Evolutionary conservation across 495 filamentous ascomycete genomes (phyloP).

Genomic region (Xylaria telfairii): DNA sequence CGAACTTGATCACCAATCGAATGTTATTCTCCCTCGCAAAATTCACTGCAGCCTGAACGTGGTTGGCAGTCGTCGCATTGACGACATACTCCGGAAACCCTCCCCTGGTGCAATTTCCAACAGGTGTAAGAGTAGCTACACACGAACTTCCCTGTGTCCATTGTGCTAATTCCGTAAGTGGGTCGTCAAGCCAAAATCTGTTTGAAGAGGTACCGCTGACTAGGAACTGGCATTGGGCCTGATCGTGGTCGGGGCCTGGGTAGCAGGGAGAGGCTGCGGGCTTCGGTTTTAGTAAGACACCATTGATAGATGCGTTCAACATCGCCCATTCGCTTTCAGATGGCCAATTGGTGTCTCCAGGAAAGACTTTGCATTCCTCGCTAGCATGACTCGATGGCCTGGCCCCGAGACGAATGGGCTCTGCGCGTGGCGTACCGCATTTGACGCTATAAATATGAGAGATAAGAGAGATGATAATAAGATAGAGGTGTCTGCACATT

Average conservation of each 20-base stretch:
- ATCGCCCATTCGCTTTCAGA: conserved; percentile 47
- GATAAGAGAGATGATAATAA: background rate
- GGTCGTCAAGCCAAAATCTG: conserved; percentile 47
- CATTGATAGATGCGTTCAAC: conserved; percentile 53
- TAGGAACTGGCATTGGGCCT: conserved; percentile 45
- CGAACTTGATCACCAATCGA: conserved; percentile 64
- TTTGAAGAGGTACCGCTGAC: conserved; percentile 32
- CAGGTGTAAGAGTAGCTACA: conserved; percentile 30
- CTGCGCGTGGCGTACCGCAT: background rate
- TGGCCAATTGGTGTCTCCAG: conserved; percentile 58
- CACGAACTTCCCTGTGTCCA: conserved; percentile 51
- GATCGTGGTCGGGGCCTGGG: conserved; percentile 51
- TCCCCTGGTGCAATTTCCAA: conserved; percentile 57
- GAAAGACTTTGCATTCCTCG: conserved; percentile 57
- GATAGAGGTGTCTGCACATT: background rate
- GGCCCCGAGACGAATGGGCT: background rate
- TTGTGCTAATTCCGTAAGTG: conserved; percentile 40
- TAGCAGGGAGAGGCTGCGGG: conserved; percentile 62
- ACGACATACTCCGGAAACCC: conserved; percentile 65
- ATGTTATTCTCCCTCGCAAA: conserved; percentile 65
- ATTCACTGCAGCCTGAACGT: conserved; percentile 63
- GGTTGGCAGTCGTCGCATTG: conserved; percentile 57
- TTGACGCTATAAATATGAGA: background rate
- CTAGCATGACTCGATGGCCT: background rate
- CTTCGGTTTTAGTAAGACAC: conserved; percentile 56